These are phyloP conservation scores for Carallia pectinifolia DNA, from an alignment of 345 rosid species.

Conservation along the genomic window DNA sequence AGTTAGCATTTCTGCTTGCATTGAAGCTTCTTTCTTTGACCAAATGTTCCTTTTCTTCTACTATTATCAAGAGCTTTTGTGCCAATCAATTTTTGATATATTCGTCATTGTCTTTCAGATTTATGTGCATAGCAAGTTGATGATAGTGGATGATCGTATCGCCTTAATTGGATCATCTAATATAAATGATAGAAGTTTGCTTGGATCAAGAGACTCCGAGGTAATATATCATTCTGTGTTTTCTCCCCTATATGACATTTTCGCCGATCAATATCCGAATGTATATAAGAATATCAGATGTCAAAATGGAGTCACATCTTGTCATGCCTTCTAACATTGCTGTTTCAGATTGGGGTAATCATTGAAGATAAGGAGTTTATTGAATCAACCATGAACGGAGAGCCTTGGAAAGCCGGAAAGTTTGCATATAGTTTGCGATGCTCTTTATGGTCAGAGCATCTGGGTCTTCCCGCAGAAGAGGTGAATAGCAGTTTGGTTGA, in stretches of 20 bases:
- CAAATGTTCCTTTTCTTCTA: too few relatives aligned
- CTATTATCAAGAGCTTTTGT: too few relatives aligned
- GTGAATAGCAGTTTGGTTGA: slow-evolving; percentile 30
- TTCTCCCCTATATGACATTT: neutral
- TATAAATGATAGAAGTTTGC: slow-evolving; percentile 85
- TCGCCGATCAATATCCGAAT: too few relatives aligned
- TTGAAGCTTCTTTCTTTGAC: too few relatives aligned
- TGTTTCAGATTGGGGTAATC: slow-evolving; percentile 71
- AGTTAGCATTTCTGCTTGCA: too few relatives aligned
- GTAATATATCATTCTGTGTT: slow-evolving; percentile 26
- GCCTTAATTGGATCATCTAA: slow-evolving; percentile 83
- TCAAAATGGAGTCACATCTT: neutral
- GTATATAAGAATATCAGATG: too few relatives aligned
- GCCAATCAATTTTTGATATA: neutral
- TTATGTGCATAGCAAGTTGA: slow-evolving; percentile 89
- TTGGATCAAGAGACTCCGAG: slow-evolving; percentile 97
- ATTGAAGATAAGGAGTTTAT: slow-evolving; percentile 83
- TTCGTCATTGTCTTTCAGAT: slow-evolving; percentile 38
- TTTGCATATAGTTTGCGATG: slow-evolving; percentile 69
- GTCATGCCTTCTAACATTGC: neutral
- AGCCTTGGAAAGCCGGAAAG: slow-evolving; percentile 85
- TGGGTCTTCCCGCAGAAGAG: slow-evolving; percentile 68
- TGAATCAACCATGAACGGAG: slow-evolving; percentile 69
- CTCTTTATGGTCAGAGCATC: slow-evolving; percentile 87
- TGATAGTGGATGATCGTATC: slow-evolving; percentile 73